Percentiles rank a stretch among this genome's conserved stretches.
These are phyloP conservation scores for Metschnikowia sp. DNA, from an alignment of 805 yeast genomes.

Conservation along the genomic window DNA sequence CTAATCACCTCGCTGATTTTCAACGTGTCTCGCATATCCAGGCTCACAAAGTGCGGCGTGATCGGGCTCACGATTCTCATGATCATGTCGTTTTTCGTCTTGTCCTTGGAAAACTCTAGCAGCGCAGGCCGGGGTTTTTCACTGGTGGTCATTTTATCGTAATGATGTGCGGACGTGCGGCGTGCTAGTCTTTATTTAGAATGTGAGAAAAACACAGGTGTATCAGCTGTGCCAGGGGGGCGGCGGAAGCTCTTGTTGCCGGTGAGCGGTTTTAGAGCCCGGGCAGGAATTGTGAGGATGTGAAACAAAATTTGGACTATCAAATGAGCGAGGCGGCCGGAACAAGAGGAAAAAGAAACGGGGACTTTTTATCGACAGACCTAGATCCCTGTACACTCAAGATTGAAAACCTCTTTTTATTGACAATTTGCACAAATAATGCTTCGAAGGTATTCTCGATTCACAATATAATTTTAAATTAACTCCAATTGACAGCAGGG, in stretches of 20 bases:
- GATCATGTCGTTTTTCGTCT: conserved; percentile 12
- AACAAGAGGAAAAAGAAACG: conserved; percentile 1
- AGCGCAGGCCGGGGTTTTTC: conserved; percentile 14
- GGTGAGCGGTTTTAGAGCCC: not conserved
- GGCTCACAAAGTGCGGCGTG: conserved; percentile 13
- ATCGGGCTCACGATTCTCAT: conserved; percentile 16
- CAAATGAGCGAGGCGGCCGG: conserved; percentile 5
- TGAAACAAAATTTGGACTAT: conserved; percentile 6
- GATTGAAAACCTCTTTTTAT: not conserved
- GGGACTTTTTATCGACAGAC: not conserved
- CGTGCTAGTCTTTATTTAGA: conserved; percentile 1
- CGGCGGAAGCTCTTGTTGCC: not conserved
- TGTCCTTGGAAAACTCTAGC: conserved; percentile 12
- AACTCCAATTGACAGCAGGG: too few relatives aligned
- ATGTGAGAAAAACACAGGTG: not conserved
- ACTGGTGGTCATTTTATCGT: conserved; percentile 8
- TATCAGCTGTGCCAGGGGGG: not conserved
- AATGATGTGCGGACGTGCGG: not conserved
- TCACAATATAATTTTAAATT: too few relatives aligned
- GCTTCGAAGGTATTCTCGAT: not conserved
- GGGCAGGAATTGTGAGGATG: conserved; percentile 6
- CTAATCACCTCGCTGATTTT: conserved; percentile 16
- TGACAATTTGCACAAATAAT: not conserved
- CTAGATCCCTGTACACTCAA: not conserved
- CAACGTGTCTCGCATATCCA: conserved; percentile 16